Base-by-base conservation (phyloP, 345 rosid species). In the Populus alba region DNA sequence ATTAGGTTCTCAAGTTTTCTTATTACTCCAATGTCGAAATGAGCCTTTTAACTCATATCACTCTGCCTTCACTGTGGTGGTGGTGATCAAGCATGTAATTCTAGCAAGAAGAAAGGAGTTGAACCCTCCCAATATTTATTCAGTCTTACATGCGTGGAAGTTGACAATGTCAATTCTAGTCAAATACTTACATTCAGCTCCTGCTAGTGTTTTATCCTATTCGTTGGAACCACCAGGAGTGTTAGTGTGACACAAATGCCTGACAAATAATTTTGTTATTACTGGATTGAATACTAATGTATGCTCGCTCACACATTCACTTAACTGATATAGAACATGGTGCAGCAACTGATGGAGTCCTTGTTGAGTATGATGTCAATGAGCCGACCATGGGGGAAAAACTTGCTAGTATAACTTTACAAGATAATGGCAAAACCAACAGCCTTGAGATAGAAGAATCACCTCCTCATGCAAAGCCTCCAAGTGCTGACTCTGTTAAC, bases 361-460 rank as follows among this genome's bases (percentile, higher is more conserved):
- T 90, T 11, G 89, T 85, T 63, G 89, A 93, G 72, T 90, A 87
- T 88, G 88, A 87, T 83, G 74, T 71, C 45, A 85, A 89, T 78
- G 99, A 94, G 91, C 97, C 90, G 15, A 94, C 99, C 37, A 94
- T 97, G 88, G 98, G 97, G 55, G 98, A 97, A 81, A 94, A 90
- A 77, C 94, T 97, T 43, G 92, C 82, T 69, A 81, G 83, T 81
- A 86, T 92, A 75, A 85, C 85, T 78, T 70, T 91, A 73, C 73
- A 83, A 71, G 85, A 87, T 20, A 82, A 69, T 55, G 86, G 77
- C 29, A 77, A 81, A 65, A 27, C 73, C 76, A 83, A 38, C 63
- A 77, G 15, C 81, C 68, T 37, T n/a, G 92, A 85, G 74, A 68
- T 73, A 75, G 31, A 72, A 57, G 89, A 79, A 25, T 78, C 84